Evolutionary conservation across 805 yeast genomes (phyloP).

Genomic region (Nakazawaea anatomiae): DNA sequence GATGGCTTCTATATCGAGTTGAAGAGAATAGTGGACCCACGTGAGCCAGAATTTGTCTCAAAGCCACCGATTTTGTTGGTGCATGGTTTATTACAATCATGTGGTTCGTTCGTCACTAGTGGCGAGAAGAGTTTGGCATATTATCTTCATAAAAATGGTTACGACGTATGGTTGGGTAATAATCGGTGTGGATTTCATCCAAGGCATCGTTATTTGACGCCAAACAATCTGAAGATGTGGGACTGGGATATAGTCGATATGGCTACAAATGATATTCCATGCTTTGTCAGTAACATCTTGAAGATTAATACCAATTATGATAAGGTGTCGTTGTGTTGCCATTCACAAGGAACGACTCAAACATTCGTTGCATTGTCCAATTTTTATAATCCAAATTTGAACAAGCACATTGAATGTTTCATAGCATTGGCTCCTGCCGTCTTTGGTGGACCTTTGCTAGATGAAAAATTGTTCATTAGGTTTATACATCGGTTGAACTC

Average conservation of each 20-base stretch:
- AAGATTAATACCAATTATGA: conserved; percentile 25
- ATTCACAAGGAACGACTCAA: conserved; percentile 93
- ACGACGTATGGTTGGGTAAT: conserved; percentile 89
- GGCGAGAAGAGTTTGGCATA: conserved; percentile 77
- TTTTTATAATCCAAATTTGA: conserved; percentile 34
- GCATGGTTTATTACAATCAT: conserved; percentile 85
- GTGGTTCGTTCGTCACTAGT: conserved; percentile 80
- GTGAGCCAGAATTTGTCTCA: conserved; percentile 23
- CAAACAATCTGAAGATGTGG: conserved; percentile 62
- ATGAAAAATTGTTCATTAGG: conserved; percentile 53
- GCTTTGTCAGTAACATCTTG: conserved; percentile 59
- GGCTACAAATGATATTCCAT: conserved; percentile 73
- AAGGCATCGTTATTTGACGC: conserved; percentile 44
- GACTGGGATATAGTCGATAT: conserved; percentile 88
- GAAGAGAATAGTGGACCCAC: conserved; percentile 55
- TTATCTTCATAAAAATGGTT: conserved; percentile 48
- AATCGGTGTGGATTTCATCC: conserved; percentile 85
- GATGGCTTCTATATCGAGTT: conserved; percentile 77
- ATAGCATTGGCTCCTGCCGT: conserved; percentile 88
- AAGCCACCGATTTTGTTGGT: conserved; percentile 61
- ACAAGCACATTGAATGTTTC: conserved; percentile 57
- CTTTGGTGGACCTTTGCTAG: conserved; percentile 74
- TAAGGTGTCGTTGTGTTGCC: conserved; percentile 65
- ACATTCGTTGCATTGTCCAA: conserved; percentile 61
- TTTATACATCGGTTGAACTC: conserved; percentile 52